phyloP scores from a whole-genome alignment of 2,329 filamentous ascomycete genomes.

The Cercospora zeae-maydis region DNA sequence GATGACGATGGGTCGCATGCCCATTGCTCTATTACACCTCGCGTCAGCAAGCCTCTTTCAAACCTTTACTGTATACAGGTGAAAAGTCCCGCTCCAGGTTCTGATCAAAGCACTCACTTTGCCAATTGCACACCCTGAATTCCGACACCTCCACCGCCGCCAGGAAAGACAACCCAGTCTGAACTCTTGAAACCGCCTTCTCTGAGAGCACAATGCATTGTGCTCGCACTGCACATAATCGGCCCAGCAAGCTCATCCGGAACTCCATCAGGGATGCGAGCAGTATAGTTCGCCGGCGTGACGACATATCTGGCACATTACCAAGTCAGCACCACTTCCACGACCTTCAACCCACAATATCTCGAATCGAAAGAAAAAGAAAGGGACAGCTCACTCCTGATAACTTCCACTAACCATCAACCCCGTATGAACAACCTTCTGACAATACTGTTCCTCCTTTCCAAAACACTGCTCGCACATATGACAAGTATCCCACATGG shows the following conservation, averaged over 20 bases:
- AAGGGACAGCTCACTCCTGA: constrained; percentile 42
- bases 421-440: constrained; percentile 46
- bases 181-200: constrained; percentile 51
- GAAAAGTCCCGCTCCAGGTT: background rate
- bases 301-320: constrained; percentile 44
- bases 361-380: background rate
- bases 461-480: constrained; percentile 49
- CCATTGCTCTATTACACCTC: constrained; percentile 44
- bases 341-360: background rate
- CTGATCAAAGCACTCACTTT: constrained; percentile 1
- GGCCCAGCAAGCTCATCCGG: constrained; percentile 56
- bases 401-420: constrained; percentile 50
- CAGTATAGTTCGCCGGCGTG: constrained; percentile 54
- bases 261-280: constrained; percentile 55
- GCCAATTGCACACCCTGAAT: constrained; percentile 52
- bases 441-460: constrained; percentile 54
- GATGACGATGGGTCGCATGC: constrained; percentile 54
- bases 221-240: constrained; percentile 58
- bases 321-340: background rate
- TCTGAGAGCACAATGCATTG: constrained; percentile 56
- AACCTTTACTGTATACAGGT: background rate
- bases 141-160: constrained; percentile 54
- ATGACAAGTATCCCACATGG: constrained; percentile 51
- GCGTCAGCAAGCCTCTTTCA: background rate
- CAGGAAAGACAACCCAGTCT: constrained; percentile 55